Evolutionary conservation across 1,284 basidiomycete genomes (phyloP), one percentile per base, ranked within the genome.

Genomic region (Ganoderma lingzhi): DNA sequence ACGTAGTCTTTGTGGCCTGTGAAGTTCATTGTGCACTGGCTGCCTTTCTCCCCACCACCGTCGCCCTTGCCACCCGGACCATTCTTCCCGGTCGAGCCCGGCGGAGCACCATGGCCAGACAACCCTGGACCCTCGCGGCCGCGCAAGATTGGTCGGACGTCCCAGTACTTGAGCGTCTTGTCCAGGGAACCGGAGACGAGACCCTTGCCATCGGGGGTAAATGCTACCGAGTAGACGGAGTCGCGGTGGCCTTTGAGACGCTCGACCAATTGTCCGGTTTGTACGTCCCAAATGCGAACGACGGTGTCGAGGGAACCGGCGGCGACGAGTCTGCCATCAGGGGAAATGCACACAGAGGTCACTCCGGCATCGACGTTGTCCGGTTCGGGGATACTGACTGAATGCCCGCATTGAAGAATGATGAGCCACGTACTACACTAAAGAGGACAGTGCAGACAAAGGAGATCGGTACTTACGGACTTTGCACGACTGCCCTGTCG

Each of bases 131-230:
- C 63, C 19, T 71, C 71, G 6, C 73, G 66, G 19, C 66, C 65
- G 12, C 72, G 66, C 19, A 78, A 56, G 65, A 80, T 75, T 32
- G 78, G 77, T 9, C 76, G 74, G 17, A 93, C 81, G 78, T 93
- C 92, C 91, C 91, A 93, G 70, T 92, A 86, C 77, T 91, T 90
- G 72, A 94, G 82, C 56, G 90, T 93, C 83, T 91, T 90, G 79
- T 94, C 93, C 55, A 94, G 83, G 62, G 87, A 89, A 14, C 92
- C 92, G 32, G 87, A 89, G 19, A 93, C 88, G 62, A 94, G 84
- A 3, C 84, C 85, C 70, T 84, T 86, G 48, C 92, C 92, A 76
- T 93, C 92, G 0, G 91, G 90, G 8, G 90, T 90, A 81, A 93
- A 94, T 17, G 88, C 88, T 60, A 94, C 92, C 39, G 86, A 88